A percentile compares a stretch with the other conserved stretches of the same genome.
phyloP scores from a whole-genome alignment of 441 rosid species.

The Brassica hybrid region DNA sequence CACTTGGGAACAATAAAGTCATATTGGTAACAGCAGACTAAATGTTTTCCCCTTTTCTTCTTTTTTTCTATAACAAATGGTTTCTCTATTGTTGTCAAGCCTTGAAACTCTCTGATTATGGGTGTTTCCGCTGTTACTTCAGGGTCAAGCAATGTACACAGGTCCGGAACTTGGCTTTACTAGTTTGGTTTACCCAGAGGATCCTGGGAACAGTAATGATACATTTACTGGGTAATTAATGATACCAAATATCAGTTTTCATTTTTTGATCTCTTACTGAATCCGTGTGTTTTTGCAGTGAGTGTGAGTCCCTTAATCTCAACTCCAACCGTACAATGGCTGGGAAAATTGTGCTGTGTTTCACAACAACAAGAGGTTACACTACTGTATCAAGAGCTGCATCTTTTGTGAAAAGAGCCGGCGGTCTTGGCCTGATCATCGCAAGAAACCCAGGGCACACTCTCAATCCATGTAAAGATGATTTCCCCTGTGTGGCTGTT shows the following conservation, averaged over 20 bases:
- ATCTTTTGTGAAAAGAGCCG: constrained; percentile 49
- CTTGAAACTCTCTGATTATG: background rate
- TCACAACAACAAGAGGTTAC: constrained; percentile 23
- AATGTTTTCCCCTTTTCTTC: background rate
- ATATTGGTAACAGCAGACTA: constrained; percentile 38
- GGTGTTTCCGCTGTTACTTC: background rate
- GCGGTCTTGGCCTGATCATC: constrained; percentile 46
- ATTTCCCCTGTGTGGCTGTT: constrained; percentile 47
- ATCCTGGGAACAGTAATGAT: constrained; percentile 3
- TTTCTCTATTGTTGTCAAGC: background rate
- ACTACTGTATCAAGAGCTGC: constrained; percentile 46
- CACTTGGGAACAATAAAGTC: constrained; percentile 45
- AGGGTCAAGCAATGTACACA: constrained; percentile 54
- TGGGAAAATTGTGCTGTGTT: constrained; percentile 50
- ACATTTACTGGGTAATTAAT: constrained; percentile 31
- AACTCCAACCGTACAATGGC: constrained; percentile 26
- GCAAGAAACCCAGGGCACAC: constrained; percentile 52
- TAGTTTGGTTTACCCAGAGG: constrained; percentile 49
- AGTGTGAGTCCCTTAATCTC: constrained; percentile 39
- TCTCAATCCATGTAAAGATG: constrained; percentile 42
- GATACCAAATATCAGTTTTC: background rate
- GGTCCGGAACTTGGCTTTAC: constrained; percentile 49
- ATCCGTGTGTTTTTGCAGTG: constrained; percentile 36
- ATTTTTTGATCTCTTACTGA: background rate
- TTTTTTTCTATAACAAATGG: background rate